These are phyloP conservation scores for Avena eriantha DNA, from an alignment of 176 grass and related monocot genomes.

Conservation along the genomic window DNA sequence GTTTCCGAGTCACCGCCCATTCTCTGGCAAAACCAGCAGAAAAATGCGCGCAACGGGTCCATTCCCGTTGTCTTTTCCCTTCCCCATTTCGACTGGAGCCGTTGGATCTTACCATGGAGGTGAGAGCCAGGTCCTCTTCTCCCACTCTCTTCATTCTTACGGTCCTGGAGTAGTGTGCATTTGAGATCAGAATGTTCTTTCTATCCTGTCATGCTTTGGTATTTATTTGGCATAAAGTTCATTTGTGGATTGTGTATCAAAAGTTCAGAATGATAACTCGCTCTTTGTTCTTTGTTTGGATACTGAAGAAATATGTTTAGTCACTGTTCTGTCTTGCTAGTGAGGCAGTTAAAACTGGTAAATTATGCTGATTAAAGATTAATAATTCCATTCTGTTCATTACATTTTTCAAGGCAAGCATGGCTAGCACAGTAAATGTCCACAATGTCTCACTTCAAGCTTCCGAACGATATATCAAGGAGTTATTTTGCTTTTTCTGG, in stretches of 20 bases:
- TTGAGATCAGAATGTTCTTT: not conserved
- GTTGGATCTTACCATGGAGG: slow-evolving; percentile 7
- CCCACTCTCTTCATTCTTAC: not conserved
- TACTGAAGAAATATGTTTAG: not conserved
- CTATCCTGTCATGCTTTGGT: not conserved
- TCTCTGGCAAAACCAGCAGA: slow-evolving; percentile 41
- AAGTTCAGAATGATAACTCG: not conserved
- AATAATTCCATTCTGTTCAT: not conserved
- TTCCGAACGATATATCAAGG: slow-evolving; percentile 66
- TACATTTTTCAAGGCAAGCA: slow-evolving; percentile 45
- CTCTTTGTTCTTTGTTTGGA: not conserved
- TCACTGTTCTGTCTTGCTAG: not conserved
- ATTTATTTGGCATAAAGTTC: not conserved
- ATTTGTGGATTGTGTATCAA: not conserved
- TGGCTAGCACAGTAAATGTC: slow-evolving; percentile 68
- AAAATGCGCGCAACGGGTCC: slow-evolving; percentile 30
- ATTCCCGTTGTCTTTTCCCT: not conserved
- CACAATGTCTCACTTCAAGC: slow-evolving; percentile 74
- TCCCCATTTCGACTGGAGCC: too few relatives aligned
- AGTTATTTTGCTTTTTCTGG: slow-evolving; percentile 86
- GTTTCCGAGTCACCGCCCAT: slow-evolving; percentile 2
- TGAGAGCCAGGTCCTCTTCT: not conserved
- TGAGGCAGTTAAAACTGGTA: not conserved
- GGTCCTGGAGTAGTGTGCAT: not conserved
- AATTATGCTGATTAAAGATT: not conserved